Conservation (phyloP, 2,329 filamentous ascomycete species). For the Apiospora koreana region DNA sequence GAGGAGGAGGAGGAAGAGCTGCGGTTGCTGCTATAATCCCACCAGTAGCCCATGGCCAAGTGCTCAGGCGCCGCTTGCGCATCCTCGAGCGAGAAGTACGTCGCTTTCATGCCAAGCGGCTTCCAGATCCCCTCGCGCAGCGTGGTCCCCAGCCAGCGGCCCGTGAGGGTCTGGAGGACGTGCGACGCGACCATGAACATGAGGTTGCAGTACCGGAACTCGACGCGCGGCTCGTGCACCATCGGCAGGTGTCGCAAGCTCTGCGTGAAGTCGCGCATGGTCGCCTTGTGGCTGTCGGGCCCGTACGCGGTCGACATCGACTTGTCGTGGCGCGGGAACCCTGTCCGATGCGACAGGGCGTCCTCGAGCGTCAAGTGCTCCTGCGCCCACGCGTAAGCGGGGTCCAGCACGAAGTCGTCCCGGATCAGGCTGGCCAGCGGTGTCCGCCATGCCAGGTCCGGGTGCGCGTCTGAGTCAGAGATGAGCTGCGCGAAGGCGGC, state of each 20-base stretch:
- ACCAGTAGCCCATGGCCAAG: constrained; percentile 46
- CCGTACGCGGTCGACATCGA: constrained; percentile 30
- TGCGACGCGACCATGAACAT: constrained; percentile 52
- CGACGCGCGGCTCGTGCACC: constrained; percentile 43
- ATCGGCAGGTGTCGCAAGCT: constrained; percentile 46
- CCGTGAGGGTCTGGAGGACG: constrained; percentile 44
- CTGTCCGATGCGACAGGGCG: constrained; percentile 51
- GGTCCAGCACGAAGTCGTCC: constrained; percentile 48
- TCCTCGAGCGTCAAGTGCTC: constrained; percentile 54
- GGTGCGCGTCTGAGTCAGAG: constrained; percentile 40
- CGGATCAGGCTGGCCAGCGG: constrained; percentile 47
- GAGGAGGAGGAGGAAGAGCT: background rate
- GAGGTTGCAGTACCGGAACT: constrained; percentile 53
- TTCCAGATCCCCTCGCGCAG: constrained; percentile 42
- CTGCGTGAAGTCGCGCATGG: constrained; percentile 37
- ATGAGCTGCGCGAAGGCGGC: constrained; percentile 50
- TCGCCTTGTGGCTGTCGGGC: constrained; percentile 32
- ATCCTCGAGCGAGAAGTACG: constrained; percentile 35
- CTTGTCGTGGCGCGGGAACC: constrained; percentile 46
- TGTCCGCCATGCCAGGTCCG: constrained; percentile 45
- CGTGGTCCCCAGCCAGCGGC: constrained; percentile 37
- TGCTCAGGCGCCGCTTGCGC: constrained; percentile 27
- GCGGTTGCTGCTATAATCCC: constrained; percentile 27
- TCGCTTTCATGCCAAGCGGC: constrained; percentile 46
- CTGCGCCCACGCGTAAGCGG: constrained; percentile 40